Conservation (phyloP, 129 eudicot species). For the Flaveria robusta region DNA sequence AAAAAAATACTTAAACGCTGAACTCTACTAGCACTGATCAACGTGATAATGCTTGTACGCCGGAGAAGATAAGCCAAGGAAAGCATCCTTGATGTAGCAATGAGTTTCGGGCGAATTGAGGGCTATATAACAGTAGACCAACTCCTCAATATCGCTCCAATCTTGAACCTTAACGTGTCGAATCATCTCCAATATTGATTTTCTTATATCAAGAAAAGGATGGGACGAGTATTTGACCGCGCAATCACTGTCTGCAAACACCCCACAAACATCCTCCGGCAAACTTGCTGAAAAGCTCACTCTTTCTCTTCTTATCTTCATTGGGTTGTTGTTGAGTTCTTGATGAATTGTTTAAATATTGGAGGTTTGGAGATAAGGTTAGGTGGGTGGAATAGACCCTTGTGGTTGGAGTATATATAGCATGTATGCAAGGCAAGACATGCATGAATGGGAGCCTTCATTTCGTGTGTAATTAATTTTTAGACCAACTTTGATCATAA, state of each 20-base stretch:
- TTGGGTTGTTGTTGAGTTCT: conserved; percentile 32
- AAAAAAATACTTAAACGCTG: too few relatives aligned
- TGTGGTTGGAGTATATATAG: conserved; percentile 21
- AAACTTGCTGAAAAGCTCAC: conserved; percentile 78
- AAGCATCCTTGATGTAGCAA: conserved; percentile 58
- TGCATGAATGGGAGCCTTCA: conserved; percentile 41
- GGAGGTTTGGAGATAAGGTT: conserved; percentile 18
- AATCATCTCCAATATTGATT: conserved; percentile 62
- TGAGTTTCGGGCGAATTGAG: conserved; percentile 68
- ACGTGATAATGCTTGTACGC: neutral
- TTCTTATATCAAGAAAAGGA: conserved; percentile 52
- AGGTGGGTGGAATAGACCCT: conserved; percentile 18
- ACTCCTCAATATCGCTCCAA: conserved; percentile 77
- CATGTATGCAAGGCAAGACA: conserved; percentile 28
- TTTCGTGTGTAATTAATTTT: conserved; percentile 4
- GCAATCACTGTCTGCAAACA: conserved; percentile 58
- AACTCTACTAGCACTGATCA: neutral
- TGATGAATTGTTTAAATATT: conserved; percentile 4
- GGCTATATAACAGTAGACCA: conserved; percentile 67
- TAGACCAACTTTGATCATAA: conserved; percentile 21
- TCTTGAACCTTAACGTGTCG: conserved; percentile 42
- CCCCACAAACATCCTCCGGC: conserved; percentile 62
- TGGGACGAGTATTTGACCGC: conserved; percentile 57
- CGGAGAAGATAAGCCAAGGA: conserved; percentile 44
- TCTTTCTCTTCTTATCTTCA: conserved; percentile 35